Evolutionary conservation across 495 filamentous ascomycete species (phyloP), one percentile per base, ranked within the genome.

Genomic region (Penicillium crystallinum): DNA sequence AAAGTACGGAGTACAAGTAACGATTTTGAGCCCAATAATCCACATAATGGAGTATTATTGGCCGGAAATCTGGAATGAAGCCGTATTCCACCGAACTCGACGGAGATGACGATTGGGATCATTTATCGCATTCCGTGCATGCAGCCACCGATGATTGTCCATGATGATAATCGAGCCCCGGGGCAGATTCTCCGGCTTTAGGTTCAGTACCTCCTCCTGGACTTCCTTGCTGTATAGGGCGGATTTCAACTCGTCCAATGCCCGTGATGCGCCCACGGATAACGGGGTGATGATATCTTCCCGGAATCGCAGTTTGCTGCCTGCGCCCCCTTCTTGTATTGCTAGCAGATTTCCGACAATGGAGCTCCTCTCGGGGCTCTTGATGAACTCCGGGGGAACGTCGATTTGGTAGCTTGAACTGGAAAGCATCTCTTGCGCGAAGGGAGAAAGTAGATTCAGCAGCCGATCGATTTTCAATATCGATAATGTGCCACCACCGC

Each of bases 61-160:
- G 23, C 7, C 3, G 3, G 23, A 27, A 27, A 7, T 3, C 23
- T 27, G 23, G 23, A 63, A 63, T 39, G 54, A 44, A 0, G 29
- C 37, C 9, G 68, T 62, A 62, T 64, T 55, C 69, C 66, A 73
- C 3, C 72, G 57, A 0, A 75, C 67, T 7, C 72, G 43, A 0
- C 70, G 64, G 8, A 75, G 47, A 39, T 70, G 64, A 5, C 72
- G 61, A 10, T 56, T 40, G 1, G 69, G 66, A 39, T 75, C 72
- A 14, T 55, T 64, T n/a, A 75, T 52, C 3, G 66, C 47, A 45
- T 56, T 72, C 3, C 72, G 56, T 2, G 67, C 41, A 64, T 75
- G 70, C 11, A 75, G 50, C 65, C 67, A 75, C 1, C 67, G 60
- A 1, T 53, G 42, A 50, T 74, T 75, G 45, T 73, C 69, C 34